A percentile compares a stretch with the other conserved stretches of the same genome.
These are phyloP conservation scores for Aristolochia fimbriata DNA, from an alignment of 164 flowering plant genomes.

Conservation along the genomic window DNA sequence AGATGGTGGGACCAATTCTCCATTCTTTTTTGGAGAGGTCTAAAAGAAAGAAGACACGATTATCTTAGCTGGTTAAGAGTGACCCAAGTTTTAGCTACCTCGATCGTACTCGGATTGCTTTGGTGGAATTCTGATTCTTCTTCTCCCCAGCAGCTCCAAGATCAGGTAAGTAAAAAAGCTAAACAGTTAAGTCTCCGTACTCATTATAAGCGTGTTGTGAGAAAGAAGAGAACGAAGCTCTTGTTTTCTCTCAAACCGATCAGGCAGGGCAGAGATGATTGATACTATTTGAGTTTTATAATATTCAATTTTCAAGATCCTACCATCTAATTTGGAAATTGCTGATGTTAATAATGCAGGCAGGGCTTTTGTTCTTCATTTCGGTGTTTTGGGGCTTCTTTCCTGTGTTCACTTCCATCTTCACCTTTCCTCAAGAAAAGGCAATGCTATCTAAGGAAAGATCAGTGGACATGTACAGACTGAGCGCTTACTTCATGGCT, in stretches of 20 bases:
- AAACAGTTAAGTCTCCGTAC: not conserved
- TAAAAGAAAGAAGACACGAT: slow-evolving; percentile 31
- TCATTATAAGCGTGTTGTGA: too few species aligned
- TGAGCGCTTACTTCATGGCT: slow-evolving; percentile 66
- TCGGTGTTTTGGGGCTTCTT: slow-evolving; percentile 10
- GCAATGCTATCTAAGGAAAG: slow-evolving; percentile 68
- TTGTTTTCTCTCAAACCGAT: not conserved
- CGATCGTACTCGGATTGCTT: slow-evolving; percentile 23
- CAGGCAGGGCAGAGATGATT: not conserved
- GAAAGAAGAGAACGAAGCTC: not conserved
- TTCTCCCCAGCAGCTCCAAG: slow-evolving; percentile 7
- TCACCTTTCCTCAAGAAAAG: slow-evolving; percentile 19
- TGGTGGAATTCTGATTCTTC: slow-evolving; percentile 34
- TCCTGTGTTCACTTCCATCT: slow-evolving; percentile 9
- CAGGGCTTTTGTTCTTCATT: slow-evolving; percentile 6
- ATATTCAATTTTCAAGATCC: not conserved
- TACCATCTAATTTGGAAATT: not conserved
- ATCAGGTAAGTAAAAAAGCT: slow-evolving; percentile 5
- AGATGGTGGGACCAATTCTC: slow-evolving; percentile 30
- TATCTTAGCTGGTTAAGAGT: slow-evolving; percentile 20
- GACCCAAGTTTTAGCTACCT: slow-evolving; percentile 27
- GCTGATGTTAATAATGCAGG: not conserved
- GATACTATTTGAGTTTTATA: not conserved
- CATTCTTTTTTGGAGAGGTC: slow-evolving; percentile 25
- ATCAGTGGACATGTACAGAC: slow-evolving; percentile 67